Evolutionary conservation across 345 rosid genomes (phyloP).

Genomic region (Eucalyptus globulus): DNA sequence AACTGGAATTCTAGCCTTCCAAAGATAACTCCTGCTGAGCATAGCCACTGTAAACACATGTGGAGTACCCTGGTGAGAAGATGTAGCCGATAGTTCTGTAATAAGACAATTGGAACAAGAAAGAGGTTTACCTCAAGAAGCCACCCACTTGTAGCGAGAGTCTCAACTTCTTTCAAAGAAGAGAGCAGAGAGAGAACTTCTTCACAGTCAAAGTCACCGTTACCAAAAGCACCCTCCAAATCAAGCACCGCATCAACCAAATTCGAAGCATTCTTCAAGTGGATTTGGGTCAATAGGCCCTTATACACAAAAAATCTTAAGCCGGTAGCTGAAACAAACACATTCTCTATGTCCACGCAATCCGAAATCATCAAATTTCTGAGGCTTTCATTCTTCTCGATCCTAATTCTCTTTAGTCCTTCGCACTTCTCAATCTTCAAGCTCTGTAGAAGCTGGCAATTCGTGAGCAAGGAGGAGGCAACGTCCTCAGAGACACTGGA

Average conservation of each 20-base stretch:
- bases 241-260: not conserved
- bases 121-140: conserved; percentile 2
- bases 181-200: not conserved
- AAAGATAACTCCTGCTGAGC: conserved; percentile 1
- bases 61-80: not conserved
- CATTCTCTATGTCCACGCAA: not conserved
- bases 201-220: not conserved
- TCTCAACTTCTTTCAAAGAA: not conserved
- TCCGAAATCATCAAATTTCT: not conserved
- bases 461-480: not conserved
- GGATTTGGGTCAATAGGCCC: not conserved
- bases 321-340: not conserved
- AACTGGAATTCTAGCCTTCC: conserved; percentile 1
- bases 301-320: not conserved
- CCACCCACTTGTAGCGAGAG: not conserved
- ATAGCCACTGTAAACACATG: not conserved
- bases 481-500: not conserved
- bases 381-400: not conserved
- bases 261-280: not conserved
- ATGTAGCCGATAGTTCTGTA: too few relatives aligned
- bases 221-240: not conserved
- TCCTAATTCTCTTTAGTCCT: not conserved
- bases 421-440: not conserved
- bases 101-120: not conserved
- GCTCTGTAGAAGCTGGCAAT: not conserved